These are phyloP conservation scores for Coelastrella sp. DNA, from an alignment of 139 green algal genomes.

Conservation along the genomic window DNA sequence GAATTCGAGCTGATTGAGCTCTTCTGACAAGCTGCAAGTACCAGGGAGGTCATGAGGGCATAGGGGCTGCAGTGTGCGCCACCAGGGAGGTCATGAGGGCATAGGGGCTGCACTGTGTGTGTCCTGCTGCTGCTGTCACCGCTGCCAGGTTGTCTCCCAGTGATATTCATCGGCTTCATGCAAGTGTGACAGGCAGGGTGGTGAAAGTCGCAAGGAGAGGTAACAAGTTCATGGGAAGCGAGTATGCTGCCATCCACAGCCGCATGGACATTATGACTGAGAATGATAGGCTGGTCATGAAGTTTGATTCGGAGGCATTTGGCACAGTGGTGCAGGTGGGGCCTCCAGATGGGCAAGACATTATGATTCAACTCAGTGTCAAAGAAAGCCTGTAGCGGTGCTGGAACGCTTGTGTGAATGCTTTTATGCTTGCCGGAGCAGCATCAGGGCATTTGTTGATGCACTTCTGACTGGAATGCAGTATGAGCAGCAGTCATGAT, in stretches of 20 bases:
- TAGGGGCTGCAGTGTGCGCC: no score
- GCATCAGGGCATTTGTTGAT: no score
- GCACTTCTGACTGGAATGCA: no score
- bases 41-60: no score
- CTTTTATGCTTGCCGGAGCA: background rate
- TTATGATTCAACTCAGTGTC: no score
- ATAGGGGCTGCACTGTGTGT: conserved; percentile 1
- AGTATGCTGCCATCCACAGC: conserved; percentile 52
- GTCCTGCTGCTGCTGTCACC: background rate
- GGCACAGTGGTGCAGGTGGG: conserved; percentile 54
- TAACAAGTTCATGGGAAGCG: conserved; percentile 42
- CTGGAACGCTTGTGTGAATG: background rate
- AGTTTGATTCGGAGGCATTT: conserved; percentile 49
- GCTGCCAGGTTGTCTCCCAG: conserved; percentile 48
- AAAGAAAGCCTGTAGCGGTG: background rate
- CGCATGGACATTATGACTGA: conserved; percentile 45
- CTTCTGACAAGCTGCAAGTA: no score
- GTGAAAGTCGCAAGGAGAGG: background rate
- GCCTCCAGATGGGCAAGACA: no score
- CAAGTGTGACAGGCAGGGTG: conserved; percentile 35
- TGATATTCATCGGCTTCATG: conserved; percentile 52
- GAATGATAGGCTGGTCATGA: conserved; percentile 54
- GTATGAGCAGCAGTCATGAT: no score
- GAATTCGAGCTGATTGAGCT: no score
- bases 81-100: no score